Evolutionary conservation across 2,329 filamentous ascomycete genomes (phyloP).

Genomic region (Penicillium digitatum): DNA sequence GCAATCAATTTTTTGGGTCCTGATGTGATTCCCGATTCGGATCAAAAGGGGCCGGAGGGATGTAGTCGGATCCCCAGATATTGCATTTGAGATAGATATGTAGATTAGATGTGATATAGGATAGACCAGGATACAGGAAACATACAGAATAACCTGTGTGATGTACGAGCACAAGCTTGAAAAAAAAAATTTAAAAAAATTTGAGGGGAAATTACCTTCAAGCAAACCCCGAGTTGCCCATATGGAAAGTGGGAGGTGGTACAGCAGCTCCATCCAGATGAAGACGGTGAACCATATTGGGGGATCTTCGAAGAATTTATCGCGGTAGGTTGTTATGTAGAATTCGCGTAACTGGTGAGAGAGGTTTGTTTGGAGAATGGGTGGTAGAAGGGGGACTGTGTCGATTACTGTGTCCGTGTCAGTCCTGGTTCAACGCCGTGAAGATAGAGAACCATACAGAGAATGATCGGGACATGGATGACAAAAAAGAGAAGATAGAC

Average conservation of each 20-base stretch:
- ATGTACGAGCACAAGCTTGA: not conserved
- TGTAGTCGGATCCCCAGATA: not conserved
- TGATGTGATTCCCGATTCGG: not conserved
- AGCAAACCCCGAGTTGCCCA: slow-evolving; percentile 58
- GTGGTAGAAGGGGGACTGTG: slow-evolving; percentile 56
- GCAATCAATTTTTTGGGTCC: not conserved
- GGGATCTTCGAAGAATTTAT: slow-evolving; percentile 59
- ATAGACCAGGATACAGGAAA: not conserved
- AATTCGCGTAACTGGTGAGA: slow-evolving; percentile 51
- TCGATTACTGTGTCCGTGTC: slow-evolving; percentile 52
- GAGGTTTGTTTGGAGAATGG: slow-evolving; percentile 47
- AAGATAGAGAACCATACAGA: slow-evolving; percentile 43
- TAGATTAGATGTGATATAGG: not conserved
- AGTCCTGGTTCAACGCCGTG: too few relatives aligned
- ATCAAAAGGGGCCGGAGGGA: not conserved
- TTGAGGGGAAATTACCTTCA: slow-evolving; percentile 39
- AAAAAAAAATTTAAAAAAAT: not conserved
- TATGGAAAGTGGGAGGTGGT: slow-evolving; percentile 58
- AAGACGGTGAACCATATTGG: slow-evolving; percentile 59
- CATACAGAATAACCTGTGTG: not conserved
- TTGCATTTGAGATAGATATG: not conserved
- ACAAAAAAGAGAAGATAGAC: slow-evolving; percentile 57
- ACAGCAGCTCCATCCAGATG: slow-evolving; percentile 56
- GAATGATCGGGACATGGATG: slow-evolving; percentile 59
- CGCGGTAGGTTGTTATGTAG: slow-evolving; percentile 59